These are phyloP conservation scores for Calcarisporium arbuscula DNA, from an alignment of 2,329 filamentous ascomycete species.

Conservation along the genomic window DNA sequence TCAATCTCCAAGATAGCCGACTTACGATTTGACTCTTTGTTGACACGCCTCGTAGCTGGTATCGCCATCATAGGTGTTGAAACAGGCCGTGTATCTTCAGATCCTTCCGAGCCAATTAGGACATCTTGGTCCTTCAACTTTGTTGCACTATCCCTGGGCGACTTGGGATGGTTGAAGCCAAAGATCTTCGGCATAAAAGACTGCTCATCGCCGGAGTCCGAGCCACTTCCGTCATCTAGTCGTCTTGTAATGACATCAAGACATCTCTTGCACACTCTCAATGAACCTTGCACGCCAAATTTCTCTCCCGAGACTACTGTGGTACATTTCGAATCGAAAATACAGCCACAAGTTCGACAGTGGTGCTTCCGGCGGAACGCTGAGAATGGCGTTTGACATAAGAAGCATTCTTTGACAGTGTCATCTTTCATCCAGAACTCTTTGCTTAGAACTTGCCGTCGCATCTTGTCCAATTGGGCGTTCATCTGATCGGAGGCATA, in stretches of 20 bases:
- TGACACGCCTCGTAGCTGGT: constrained; percentile 56
- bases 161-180: constrained; percentile 43
- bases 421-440: constrained; percentile 99
- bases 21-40: constrained; percentile 75
- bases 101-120: constrained; percentile 32
- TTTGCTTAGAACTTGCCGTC: constrained; percentile 81
- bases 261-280: constrained; percentile 90
- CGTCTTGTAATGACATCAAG: constrained; percentile 85
- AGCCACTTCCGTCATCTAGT: constrained; percentile 79
- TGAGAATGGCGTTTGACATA: constrained; percentile 83
- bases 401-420: constrained; percentile 94
- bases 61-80: constrained; percentile 68
- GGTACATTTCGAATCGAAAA: constrained; percentile 95
- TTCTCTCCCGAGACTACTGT: constrained; percentile 80
- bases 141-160: constrained; percentile 19
- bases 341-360: constrained; percentile 93
- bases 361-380: constrained; percentile 96
- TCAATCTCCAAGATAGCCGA: constrained; percentile 90
- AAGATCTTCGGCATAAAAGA: constrained; percentile 61
- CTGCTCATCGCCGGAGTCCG: constrained; percentile 77
- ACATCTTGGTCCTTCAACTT: constrained; percentile 34
- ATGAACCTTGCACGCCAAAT: constrained; percentile 77
- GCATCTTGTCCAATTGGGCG: constrained; percentile 62
- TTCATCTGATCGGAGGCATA: constrained; percentile 53
- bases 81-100: constrained; percentile 46